Evolutionary conservation across 345 rosid genomes (phyloP), one percentile per base, ranked within the genome.

Genomic region (Fremontodendron californicum): DNA sequence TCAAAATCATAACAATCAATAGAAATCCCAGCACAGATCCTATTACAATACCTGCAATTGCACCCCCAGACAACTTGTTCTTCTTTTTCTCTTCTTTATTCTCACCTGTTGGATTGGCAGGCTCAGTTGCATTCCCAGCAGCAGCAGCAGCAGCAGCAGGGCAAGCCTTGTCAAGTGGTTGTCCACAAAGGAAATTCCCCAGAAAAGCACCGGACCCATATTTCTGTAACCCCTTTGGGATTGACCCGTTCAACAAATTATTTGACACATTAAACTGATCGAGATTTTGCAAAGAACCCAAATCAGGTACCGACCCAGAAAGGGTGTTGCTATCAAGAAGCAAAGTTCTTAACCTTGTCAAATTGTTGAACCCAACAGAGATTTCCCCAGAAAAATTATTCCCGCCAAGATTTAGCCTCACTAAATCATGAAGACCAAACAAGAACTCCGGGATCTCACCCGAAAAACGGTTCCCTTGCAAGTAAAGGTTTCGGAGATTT

Each of bases 31-130:
- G 55, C n/a, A 96, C 78, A 61, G 90, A 89, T 73, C 93, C 99
- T 43, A 95, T 90, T 42, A 87, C 96, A 57, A 96, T 91, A 11
- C 99, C 99, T 0, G 97, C 97, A 55, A 92, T 88, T 9, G 89
- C 96, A 12, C 94, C 96, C 7, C 92, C 94, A 0, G 98, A 90
- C 37, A 96, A 85, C 85, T 87, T 90, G 33, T 82, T 90, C 80
- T 77, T 87, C 45, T 78, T 81, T 66, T 71, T 78, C 57, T 21
- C 85, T 12, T 39, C 2, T 15, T 57, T 7, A 7, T 13, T 31
- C 11, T 18, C 51, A 9, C 82, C 70, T 4, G 88, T 84, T 16
- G 86, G 94, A 51, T 79, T 79, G 54, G 86, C 86, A 0, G 98
- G 93, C 74, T 86, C 90, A 61, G 70, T 75, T 23, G 83, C 80